Evolutionary conservation across 2,329 filamentous ascomycete species (phyloP), one percentile per base, ranked within the genome.

Genomic region (Alternaria angustiovoidea): DNA sequence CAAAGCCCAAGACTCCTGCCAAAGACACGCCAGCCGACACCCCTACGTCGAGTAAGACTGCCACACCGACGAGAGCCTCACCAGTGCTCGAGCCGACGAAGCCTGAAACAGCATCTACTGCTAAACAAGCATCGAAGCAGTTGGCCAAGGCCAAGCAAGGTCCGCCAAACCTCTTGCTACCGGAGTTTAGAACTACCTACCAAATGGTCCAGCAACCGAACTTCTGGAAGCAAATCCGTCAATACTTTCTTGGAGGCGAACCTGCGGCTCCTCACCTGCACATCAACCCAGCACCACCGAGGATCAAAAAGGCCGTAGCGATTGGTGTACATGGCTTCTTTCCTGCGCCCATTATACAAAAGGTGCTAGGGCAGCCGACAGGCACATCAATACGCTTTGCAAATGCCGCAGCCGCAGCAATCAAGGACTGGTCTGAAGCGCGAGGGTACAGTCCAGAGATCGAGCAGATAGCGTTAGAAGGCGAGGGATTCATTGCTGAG

Each of bases 311-410:
- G 67, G 95, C 95, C 12, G 85, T 99, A 5, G 93, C 94, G 1
- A 97, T 99, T 67, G 95, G 95, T 39, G 88, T 99, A 1, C 95
- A 99, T 77, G 95, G 95, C 0, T 91, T 96, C 61, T 97, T 98
- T 67, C 95, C 95, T 1, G 93, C 93, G 0, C 88, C 91, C 0
- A 87, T 96, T 42, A 85, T 99, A 36, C 90, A 95, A n/a, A 91
- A 90, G 20, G 91, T 99, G 68, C 89, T 98, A 16, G 95, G 95
- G 0, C 94, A 97, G 70, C 95, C 95, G 0, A 99, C 94, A 0
- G 95, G 95, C 6, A 99, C 95, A 1, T 98, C 94, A 0, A 88
- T 98, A 57, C 90, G 93, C 41, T 99, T 99, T 74, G 93, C 94
- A 9, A 94, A 91, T 64, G 90, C 94, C 72, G 91, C 91, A 18